Conservation (phyloP, 768 basidiomycete genomes). For the Hydnomerulius pinastri region DNA sequence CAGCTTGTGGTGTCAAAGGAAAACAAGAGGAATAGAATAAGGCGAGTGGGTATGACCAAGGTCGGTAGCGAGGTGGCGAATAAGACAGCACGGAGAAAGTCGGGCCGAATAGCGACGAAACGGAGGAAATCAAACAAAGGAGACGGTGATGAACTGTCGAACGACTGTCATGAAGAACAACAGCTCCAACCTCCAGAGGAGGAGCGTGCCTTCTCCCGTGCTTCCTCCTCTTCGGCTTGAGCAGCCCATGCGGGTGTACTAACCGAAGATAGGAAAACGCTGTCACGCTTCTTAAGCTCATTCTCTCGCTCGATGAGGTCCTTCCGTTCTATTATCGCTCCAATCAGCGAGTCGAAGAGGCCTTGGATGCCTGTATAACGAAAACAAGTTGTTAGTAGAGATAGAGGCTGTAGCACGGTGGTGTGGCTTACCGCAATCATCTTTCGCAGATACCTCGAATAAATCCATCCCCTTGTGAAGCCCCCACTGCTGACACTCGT, state of each 20-base stretch:
- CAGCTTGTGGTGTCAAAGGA: constrained; percentile 16
- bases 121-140: constrained; percentile 12
- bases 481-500: constrained; percentile 65
- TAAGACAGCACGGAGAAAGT: constrained; percentile 12
- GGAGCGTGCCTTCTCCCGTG: constrained; percentile 51
- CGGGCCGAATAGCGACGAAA: constrained; percentile 17
- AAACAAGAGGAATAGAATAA: constrained; percentile 8
- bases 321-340: constrained; percentile 75
- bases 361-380: constrained; percentile 65
- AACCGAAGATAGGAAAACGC: constrained; percentile 70
- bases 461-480: constrained; percentile 83
- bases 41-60: background rate
- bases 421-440: constrained; percentile 61
- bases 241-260: constrained; percentile 74
- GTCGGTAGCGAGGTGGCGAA: constrained; percentile 6
- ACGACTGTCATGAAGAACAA: constrained; percentile 49
- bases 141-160: constrained; percentile 9
- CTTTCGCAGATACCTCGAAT: constrained; percentile 91
- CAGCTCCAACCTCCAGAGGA: constrained; percentile 63
- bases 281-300: constrained; percentile 77
- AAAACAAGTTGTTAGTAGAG: constrained; percentile 10
- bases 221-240: constrained; percentile 81
- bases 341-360: constrained; percentile 79
- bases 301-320: constrained; percentile 83
- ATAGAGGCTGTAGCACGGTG: constrained; percentile 3